These are phyloP conservation scores for Candida easanensis DNA, from an alignment of 805 yeast species.

Conservation along the genomic window DNA sequence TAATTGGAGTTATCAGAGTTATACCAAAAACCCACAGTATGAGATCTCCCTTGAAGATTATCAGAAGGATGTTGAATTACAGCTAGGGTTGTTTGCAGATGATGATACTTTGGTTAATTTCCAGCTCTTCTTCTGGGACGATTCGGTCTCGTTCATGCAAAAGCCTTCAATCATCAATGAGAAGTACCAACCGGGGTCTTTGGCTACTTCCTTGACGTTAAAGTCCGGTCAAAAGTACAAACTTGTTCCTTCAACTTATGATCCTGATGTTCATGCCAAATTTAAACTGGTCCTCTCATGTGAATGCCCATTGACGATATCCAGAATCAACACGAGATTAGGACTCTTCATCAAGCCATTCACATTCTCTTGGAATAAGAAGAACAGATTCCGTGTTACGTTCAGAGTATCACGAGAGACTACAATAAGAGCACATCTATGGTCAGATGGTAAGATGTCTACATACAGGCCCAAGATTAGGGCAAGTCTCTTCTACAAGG, in stretches of 20 bases:
- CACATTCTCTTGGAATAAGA: slow-evolving; percentile 37
- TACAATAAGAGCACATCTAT: slow-evolving; percentile 20
- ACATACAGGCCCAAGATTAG: slow-evolving; percentile 46
- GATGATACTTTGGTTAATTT: slow-evolving; percentile 35
- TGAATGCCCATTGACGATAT: slow-evolving; percentile 10
- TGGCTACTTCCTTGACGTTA: slow-evolving; percentile 24
- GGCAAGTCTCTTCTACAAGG: slow-evolving; percentile 39
- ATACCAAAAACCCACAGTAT: slow-evolving; percentile 55
- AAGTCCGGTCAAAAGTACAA: slow-evolving; percentile 39
- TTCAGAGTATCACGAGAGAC: slow-evolving; percentile 26
- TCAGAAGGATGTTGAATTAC: slow-evolving; percentile 18
- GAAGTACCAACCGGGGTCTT: slow-evolving; percentile 31
- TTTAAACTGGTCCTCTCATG: slow-evolving; percentile 36
- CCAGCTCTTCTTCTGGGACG: slow-evolving; percentile 41
- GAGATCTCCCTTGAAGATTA: slow-evolving; percentile 30
- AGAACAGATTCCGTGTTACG: slow-evolving; percentile 37
- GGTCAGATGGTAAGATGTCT: slow-evolving; percentile 10
- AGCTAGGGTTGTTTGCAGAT: slow-evolving; percentile 25
- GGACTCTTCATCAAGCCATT: slow-evolving; percentile 34
- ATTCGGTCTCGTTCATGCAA: slow-evolving; percentile 30
- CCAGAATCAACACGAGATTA: slow-evolving; percentile 28
- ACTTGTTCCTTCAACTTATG: slow-evolving; percentile 46
- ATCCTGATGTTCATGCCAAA: slow-evolving; percentile 26
- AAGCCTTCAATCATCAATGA: slow-evolving; percentile 33
- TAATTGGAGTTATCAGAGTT: slow-evolving; percentile 45